These are phyloP conservation scores for Butyriboletus loyo DNA, from an alignment of 768 basidiomycete genomes.

Conservation along the genomic window DNA sequence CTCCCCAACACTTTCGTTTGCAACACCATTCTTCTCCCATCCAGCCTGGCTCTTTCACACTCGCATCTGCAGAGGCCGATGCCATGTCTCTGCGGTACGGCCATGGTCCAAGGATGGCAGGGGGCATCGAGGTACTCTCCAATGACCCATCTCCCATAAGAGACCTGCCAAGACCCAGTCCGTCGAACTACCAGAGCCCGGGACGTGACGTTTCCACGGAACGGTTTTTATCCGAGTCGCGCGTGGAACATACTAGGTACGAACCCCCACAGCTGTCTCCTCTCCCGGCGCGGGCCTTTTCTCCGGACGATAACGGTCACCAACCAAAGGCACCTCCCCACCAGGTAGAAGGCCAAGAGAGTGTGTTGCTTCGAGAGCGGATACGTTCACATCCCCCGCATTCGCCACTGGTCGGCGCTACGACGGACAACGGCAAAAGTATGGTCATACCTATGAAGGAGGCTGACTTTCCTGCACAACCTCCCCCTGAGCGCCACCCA, in stretches of 20 bases:
- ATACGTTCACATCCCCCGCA: constrained; percentile 5
- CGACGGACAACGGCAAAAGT: neutral
- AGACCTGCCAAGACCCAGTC: constrained; percentile 10
- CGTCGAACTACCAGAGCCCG: constrained; percentile 11
- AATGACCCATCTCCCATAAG: constrained; percentile 9
- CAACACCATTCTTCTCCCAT: constrained; percentile 13
- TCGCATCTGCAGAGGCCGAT: neutral
- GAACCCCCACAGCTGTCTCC: constrained; percentile 14
- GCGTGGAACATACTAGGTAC: constrained; percentile 8
- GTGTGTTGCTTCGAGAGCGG: neutral
- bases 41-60: neutral
- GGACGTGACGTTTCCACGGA: constrained; percentile 17
- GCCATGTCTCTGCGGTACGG: constrained; percentile 19
- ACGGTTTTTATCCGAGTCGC: constrained; percentile 9
- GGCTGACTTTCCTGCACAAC: neutral
- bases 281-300: neutral
- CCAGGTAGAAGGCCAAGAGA: constrained; percentile 6
- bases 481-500: constrained; percentile 18
- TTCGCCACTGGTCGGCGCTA: neutral
- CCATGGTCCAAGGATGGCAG: constrained; percentile 27
- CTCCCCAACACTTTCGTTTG: constrained; percentile 16
- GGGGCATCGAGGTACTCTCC: constrained; percentile 24
- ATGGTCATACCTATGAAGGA: neutral
- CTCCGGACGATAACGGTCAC: constrained; percentile 4
- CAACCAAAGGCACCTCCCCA: neutral